Evolutionary conservation across 306 rosid species (phyloP).

Genomic region (Carpinus fangiana): DNA sequence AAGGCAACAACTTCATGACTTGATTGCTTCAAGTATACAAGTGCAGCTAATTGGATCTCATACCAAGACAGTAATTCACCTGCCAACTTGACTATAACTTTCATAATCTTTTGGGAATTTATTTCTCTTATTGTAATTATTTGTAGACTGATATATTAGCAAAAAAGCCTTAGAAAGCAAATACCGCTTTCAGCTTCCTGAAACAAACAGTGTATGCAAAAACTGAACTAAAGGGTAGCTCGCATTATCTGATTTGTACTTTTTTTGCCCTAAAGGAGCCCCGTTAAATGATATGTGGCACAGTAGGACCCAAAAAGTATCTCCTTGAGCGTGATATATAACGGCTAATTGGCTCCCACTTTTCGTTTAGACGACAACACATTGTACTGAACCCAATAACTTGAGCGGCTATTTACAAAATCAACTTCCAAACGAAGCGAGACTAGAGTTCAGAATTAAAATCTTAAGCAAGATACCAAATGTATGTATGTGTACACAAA

Average conservation of each 20-base stretch:
- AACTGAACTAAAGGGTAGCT: neutral
- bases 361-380: neutral
- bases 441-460: neutral
- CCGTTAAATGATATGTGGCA: neutral
- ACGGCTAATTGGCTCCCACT: neutral
- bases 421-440: neutral
- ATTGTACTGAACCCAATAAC: neutral
- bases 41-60: neutral
- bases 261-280: neutral
- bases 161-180: neutral
- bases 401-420: neutral
- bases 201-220: neutral
- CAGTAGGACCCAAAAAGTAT: neutral
- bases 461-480: neutral
- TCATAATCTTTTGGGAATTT: no score
- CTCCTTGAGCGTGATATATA: neutral
- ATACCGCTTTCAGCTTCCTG: neutral
- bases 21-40: neutral
- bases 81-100: neutral
- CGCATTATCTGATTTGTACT: neutral
- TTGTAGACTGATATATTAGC: neutral
- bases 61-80: neutral
- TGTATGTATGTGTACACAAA: neutral
- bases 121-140: no score
- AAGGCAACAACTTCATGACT: neutral